Evolutionary conservation across 2,329 filamentous ascomycete species (phyloP).

Genomic region (Fonsecaea nubica): DNA sequence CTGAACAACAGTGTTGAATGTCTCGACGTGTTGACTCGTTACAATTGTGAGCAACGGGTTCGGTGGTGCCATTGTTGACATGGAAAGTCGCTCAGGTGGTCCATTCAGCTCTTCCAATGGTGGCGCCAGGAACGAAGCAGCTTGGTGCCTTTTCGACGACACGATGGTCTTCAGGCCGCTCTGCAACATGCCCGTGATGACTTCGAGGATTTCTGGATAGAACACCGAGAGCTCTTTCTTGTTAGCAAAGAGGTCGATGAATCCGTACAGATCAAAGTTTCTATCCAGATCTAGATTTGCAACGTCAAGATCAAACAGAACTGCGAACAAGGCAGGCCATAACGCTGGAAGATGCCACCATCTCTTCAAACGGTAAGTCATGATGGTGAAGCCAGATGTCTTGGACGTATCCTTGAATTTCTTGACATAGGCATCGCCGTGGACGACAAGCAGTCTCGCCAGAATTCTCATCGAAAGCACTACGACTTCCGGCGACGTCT

Average conservation of each 20-base stretch:
- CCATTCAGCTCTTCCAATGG: conserved; percentile 50
- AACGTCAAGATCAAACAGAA: conserved; percentile 85
- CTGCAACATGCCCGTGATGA: conserved; percentile 86
- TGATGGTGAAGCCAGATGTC: conserved; percentile 84
- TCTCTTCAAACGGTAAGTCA: conserved; percentile 78
- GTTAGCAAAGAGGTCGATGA: conserved; percentile 74
- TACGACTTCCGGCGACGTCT: conserved; percentile 83
- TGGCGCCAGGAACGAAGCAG: conserved; percentile 27
- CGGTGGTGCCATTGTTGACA: conserved; percentile 41
- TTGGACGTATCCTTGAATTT: conserved; percentile 77
- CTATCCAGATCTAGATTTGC: conserved; percentile 74
- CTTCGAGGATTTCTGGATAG: conserved; percentile 77
- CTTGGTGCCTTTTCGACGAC: conserved; percentile 60
- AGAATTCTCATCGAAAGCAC: conserved; percentile 82
- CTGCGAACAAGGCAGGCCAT: conserved; percentile 87
- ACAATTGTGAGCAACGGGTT: conserved; percentile 38
- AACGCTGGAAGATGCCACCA: conserved; percentile 88
- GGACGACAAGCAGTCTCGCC: conserved; percentile 79
- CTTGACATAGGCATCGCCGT: conserved; percentile 79
- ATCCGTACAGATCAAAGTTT: conserved; percentile 74
- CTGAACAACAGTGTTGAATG: conserved; percentile 77
- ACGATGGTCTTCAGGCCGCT: conserved; percentile 76
- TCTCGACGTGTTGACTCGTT: conserved; percentile 64
- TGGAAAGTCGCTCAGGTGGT: conserved; percentile 35
- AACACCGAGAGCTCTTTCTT: conserved; percentile 64